Conservation (phyloP, 306 rosid species). For the Betula pendula region DNA sequence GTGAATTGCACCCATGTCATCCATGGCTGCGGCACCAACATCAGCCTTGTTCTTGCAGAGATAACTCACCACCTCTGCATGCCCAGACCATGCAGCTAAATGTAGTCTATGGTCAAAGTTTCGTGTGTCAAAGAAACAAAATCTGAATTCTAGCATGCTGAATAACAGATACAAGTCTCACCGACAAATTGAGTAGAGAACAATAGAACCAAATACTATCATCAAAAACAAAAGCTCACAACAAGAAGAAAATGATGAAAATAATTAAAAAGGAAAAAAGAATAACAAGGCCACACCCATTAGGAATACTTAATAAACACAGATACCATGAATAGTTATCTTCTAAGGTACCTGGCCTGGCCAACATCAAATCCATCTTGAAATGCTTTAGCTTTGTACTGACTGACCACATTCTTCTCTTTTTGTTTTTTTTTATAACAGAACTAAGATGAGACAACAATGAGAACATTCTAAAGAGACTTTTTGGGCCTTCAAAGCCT, state of each 20-base stretch:
- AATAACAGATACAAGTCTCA: no score
- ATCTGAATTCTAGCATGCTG: no score
- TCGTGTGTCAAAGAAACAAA: no score
- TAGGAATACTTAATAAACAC: neutral
- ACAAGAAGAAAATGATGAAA: slow-evolving; percentile 18
- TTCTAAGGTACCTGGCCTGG: no score
- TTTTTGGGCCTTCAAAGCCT: neutral
- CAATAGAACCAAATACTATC: no score
- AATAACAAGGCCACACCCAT: neutral
- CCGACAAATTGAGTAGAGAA: no score
- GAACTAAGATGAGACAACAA: neutral
- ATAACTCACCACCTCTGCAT: no score
- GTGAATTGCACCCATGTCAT: slow-evolving; percentile 94
- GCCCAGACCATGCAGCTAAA: no score
- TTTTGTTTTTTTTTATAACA: neutral
- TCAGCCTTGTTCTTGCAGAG: slow-evolving; percentile 88
- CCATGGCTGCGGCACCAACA: slow-evolving; percentile 93
- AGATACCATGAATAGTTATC: neutral
- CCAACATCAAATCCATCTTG: neutral
- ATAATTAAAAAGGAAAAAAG: neutral
- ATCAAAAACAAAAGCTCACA: no score
- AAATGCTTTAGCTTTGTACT: neutral
- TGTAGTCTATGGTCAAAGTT: no score
- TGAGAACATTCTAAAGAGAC: neutral
- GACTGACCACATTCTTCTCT: no score